phyloP scores from a whole-genome alignment of 2,329 filamentous ascomycete species.

The Penicillium polonicum region DNA sequence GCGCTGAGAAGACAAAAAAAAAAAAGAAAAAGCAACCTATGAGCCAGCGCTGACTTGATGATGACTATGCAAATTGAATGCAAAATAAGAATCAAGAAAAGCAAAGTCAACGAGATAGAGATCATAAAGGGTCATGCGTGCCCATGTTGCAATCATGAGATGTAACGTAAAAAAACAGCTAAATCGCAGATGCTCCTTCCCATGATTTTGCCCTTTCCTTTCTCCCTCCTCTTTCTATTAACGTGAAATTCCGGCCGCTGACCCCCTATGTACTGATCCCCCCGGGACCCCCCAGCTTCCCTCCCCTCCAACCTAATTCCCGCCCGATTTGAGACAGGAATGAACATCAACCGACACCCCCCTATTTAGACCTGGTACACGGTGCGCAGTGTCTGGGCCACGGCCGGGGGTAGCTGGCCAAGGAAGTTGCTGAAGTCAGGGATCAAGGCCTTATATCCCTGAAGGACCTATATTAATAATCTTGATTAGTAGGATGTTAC shows the following conservation, averaged over 20 bases:
- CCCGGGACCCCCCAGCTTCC: not conserved
- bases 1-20: conserved; percentile 13
- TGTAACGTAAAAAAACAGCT: conserved; percentile 16
- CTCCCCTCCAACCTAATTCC: not conserved
- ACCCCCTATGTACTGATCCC: not conserved
- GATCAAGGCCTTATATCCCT: conserved; percentile 50
- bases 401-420: conserved; percentile 40
- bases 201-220: conserved; percentile 3
- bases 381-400: conserved; percentile 43
- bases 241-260: not conserved
- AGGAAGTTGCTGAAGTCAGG: conserved; percentile 49
- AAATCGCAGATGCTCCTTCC: conserved; percentile 14
- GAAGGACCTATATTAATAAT: conserved; percentile 36
- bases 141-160: conserved; percentile 19
- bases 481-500: not conserved
- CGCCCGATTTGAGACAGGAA: not conserved
- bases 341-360: not conserved
- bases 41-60: conserved; percentile 11
- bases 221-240: conserved; percentile 10
- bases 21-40: conserved; percentile 13
- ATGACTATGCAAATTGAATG: conserved; percentile 14
- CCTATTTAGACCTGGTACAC: conserved; percentile 42
- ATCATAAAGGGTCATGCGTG: conserved; percentile 14
- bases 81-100: conserved; percentile 9
- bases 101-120: conserved; percentile 10